Conservation (phyloP, 768 basidiomycete species). For the Pleurotus ostreatus region DNA sequence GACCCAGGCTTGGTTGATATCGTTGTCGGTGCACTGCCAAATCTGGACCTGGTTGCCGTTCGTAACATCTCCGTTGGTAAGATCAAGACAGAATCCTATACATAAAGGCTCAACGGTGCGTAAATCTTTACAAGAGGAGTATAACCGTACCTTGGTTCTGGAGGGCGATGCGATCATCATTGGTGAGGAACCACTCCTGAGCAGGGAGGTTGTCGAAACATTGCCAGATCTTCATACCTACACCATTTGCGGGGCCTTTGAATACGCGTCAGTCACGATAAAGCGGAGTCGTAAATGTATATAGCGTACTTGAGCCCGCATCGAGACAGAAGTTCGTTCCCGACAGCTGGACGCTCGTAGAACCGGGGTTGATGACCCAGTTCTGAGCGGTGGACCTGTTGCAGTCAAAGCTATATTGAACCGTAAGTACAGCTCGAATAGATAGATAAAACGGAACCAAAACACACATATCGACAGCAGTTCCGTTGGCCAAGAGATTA, state of each 20-base stretch:
- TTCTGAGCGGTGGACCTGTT: conserved; percentile 2
- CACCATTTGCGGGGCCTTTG: neutral
- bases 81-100: neutral
- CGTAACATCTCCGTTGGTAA: neutral
- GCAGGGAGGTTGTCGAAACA: conserved; percentile 3
- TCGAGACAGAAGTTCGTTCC: conserved; percentile 1
- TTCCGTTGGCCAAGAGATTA: conserved; percentile 8
- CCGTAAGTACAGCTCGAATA: neutral
- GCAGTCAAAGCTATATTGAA: neutral
- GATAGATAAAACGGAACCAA: neutral
- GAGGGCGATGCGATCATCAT: neutral
- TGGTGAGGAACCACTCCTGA: neutral
- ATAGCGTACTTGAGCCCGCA: neutral
- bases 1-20: neutral
- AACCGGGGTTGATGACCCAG: neutral
- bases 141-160: conserved; percentile 12
- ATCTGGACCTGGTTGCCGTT: neutral
- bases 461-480: neutral
- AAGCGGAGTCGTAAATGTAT: neutral
- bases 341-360: neutral
- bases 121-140: too few relatives aligned
- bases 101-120: neutral
- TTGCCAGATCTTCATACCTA: conserved; percentile 2
- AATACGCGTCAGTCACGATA: neutral
- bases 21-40: neutral